phyloP scores from a whole-genome alignment of 2,329 filamentous ascomycete genomes.

The Xylaria sp. region DNA sequence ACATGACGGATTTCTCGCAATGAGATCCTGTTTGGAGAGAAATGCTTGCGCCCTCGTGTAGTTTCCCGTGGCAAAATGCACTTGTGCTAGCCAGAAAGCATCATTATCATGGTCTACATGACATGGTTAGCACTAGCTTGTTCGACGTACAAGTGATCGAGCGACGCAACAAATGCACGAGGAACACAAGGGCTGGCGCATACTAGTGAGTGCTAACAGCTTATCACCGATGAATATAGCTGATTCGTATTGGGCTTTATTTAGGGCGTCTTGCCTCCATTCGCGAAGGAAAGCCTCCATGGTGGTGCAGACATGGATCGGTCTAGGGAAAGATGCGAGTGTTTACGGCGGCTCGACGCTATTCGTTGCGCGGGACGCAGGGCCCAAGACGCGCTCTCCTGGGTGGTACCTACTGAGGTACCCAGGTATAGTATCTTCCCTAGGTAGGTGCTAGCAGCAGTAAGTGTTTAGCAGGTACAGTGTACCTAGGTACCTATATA shows the following conservation, averaged over 20 bases:
- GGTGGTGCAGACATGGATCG: constrained; percentile 17
- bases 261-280: constrained; percentile 94
- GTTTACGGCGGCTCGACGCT: constrained; percentile 12
- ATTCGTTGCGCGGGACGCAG: constrained; percentile 13
- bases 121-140: constrained; percentile 21
- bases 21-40: constrained; percentile 81
- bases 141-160: neutral
- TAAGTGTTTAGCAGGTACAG: too few species aligned
- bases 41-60: constrained; percentile 90
- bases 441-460: neutral
- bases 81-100: constrained; percentile 97
- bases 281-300: constrained; percentile 95
- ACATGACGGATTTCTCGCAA: constrained; percentile 81
- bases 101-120: constrained; percentile 84
- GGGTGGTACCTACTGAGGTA: neutral
- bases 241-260: constrained; percentile 94
- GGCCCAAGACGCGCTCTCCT: constrained; percentile 7
- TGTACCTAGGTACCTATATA: neutral
- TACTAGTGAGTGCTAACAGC: constrained; percentile 90
- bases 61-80: constrained; percentile 94
- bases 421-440: neutral
- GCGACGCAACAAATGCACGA: constrained; percentile 4
- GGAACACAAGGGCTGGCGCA: constrained; percentile 38
- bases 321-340: constrained; percentile 7
- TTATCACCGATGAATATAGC: constrained; percentile 98